Conservation (phyloP, 2,329 filamentous ascomycete genomes). For the Biscogniauxia marginata region DNA sequence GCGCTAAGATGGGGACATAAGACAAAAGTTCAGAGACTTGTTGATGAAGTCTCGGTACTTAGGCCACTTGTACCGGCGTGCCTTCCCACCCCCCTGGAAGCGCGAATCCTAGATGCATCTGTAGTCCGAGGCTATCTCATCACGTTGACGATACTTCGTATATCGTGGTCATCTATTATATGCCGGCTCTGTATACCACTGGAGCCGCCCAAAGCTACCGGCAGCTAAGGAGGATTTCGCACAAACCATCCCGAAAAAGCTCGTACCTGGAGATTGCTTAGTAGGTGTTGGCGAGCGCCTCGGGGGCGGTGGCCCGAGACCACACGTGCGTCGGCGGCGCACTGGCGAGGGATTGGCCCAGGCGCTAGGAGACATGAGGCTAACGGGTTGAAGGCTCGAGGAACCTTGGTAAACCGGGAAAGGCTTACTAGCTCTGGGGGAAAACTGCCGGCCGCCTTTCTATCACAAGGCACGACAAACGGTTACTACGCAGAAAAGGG, state of each 20-base stretch:
- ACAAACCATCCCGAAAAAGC: neutral
- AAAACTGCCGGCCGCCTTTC: neutral
- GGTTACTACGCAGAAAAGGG: neutral
- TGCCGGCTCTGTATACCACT: neutral
- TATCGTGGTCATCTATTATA: neutral
- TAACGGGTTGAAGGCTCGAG: neutral
- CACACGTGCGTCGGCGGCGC: neutral
- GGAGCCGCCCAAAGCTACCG: neutral
- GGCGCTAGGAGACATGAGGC: neutral
- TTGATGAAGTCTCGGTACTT: neutral
- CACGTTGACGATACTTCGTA: neutral
- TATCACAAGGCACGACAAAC: too few species aligned
- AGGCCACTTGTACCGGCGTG: neutral
- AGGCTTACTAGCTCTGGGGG: neutral
- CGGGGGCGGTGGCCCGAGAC: neutral
- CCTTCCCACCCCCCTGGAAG: neutral
- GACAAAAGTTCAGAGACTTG: neutral
- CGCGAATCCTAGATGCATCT: neutral
- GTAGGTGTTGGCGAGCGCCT: neutral
- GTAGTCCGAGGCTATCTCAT: neutral
- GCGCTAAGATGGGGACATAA: neutral
- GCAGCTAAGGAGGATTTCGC: neutral
- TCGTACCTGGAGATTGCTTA: neutral
- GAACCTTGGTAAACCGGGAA: neutral
- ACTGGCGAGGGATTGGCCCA: neutral